A percentile compares a stretch with the other conserved stretches of the same genome.
Conservation (phyloP, 225 moss, liverwort and hornwort species). For the Rhytidiadelphus loreus region DNA sequence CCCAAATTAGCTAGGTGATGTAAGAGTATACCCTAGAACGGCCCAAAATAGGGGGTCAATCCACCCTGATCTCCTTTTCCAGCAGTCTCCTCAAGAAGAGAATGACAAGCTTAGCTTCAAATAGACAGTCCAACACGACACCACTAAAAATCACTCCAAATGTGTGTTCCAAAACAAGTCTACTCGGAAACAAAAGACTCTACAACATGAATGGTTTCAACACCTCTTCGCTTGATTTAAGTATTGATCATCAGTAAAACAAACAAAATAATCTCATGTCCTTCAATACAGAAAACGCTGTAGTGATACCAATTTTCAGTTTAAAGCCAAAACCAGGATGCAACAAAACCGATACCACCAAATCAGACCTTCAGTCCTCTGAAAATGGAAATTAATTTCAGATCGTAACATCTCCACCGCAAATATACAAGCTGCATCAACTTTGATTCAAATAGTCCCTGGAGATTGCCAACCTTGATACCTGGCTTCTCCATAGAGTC, state of each 20-base stretch:
- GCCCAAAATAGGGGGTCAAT: no score
- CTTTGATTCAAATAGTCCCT: background rate
- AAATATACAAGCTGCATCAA: background rate
- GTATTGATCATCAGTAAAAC: background rate
- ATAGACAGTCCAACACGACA: background rate
- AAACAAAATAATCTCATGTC: background rate
- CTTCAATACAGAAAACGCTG: background rate
- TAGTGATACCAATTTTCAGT: no score
- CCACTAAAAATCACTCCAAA: background rate
- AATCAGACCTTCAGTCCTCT: background rate
- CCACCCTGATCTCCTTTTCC: no score
- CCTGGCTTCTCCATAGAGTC: background rate
- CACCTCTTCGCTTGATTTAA: background rate
- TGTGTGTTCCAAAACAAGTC: background rate
- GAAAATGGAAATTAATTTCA: background rate
- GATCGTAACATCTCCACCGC: background rate
- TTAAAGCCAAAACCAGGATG: background rate
- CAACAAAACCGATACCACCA: background rate
- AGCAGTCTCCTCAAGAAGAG: background rate
- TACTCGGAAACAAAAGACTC: background rate
- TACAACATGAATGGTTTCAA: background rate
- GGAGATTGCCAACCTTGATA: background rate
- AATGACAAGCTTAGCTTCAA: background rate
- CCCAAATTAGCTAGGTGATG: no score
- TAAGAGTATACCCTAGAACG: no score